Base-by-base conservation (phyloP, 306 rosid genomes). In the Sindora glabra region DNA sequence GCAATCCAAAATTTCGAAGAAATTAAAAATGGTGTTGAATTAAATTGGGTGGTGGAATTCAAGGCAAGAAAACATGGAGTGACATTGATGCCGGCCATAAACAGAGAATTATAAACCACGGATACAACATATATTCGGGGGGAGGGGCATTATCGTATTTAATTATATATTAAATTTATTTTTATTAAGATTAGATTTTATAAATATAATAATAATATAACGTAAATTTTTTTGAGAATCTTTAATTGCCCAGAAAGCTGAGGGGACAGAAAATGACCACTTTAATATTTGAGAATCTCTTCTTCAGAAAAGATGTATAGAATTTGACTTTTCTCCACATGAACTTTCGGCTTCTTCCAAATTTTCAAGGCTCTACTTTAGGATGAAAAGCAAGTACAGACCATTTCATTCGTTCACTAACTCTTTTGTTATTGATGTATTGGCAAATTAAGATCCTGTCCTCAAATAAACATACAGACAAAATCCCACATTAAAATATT, bases 211-310 rank as follows among this genome's bases (percentile, higher is more conserved):
- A n/a, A n/a, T n/a, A n/a, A n/a, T n/a, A n/a, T n/a, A n/a, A n/a
- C n/a, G n/a, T n/a, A n/a, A n/a, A n/a, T n/a, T n/a, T n/a, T n/a
- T n/a, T n/a, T 25, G 45, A 55, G 33, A 55, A 11, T 12, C 39
- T 18, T 6, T 11, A 33, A 33, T 32, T 39, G 14, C 27, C 18
- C 18, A 5, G 3, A 12, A 38, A 38, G n/a, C n/a, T 3, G 23
- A 71, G 57, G 74, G 73, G 79, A 72, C 82, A 76, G 74, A 72
- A 69, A 74, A 56, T 38, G 77, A 72, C 72, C 64, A 2, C 67
- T n/a, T 16, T 26, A 30, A 44, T 80, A 32, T 61, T 15, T 42
- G 18, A 64, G 42, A 39, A 71, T 75, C 61, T 68, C 54, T 33
- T 16, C 30, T 3, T 29, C 48, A 21, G 26, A 56, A 32, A 42